These are phyloP conservation scores for Plasmopara muralis DNA, from an alignment of 352 stramenopile genomes.

Conservation along the genomic window DNA sequence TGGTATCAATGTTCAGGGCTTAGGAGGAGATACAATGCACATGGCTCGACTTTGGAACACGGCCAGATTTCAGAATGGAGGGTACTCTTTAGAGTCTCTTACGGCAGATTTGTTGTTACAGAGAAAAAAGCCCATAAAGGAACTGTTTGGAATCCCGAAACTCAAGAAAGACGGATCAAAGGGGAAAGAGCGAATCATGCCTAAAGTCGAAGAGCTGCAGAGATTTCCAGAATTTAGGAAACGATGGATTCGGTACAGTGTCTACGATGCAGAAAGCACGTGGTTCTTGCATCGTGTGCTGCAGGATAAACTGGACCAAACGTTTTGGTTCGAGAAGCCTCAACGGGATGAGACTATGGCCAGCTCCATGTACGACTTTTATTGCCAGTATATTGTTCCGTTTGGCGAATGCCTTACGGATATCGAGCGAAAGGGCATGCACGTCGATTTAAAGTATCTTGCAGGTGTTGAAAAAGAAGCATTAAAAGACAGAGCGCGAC, in stretches of 20 bases:
- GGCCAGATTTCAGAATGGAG: constrained; percentile 69
- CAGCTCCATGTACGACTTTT: constrained; percentile 95
- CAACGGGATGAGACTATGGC: constrained; percentile 15
- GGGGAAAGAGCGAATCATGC: constrained; percentile 81
- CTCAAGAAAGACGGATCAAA: constrained; percentile 93
- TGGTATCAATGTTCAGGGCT: constrained; percentile 88
- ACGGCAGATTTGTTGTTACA: constrained; percentile 79
- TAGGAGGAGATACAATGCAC: constrained; percentile 99
- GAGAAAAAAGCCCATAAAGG: constrained; percentile 96
- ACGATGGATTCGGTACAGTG: constrained; percentile 95
- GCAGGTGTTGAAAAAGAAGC: constrained; percentile 87
- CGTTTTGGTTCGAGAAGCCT: constrained; percentile 74
- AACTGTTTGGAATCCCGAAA: constrained; percentile 93
- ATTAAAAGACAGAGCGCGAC: constrained; percentile 75
- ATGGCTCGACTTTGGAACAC: constrained; percentile 94
- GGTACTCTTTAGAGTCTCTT: constrained; percentile 95
- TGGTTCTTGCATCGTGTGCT: constrained; percentile 92
- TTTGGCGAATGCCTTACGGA: constrained; percentile 98
- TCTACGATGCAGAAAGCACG: constrained; percentile 96
- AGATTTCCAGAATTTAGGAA: constrained; percentile 78
- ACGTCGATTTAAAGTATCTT: constrained; percentile 89
- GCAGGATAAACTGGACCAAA: constrained; percentile 84
- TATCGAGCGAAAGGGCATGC: constrained; percentile 94
- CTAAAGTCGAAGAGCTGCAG: constrained; percentile 77
- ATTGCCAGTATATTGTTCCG: constrained; percentile 93